Conservation (phyloP, 768 basidiomycete species). For the Termitomyces sp. region DNA sequence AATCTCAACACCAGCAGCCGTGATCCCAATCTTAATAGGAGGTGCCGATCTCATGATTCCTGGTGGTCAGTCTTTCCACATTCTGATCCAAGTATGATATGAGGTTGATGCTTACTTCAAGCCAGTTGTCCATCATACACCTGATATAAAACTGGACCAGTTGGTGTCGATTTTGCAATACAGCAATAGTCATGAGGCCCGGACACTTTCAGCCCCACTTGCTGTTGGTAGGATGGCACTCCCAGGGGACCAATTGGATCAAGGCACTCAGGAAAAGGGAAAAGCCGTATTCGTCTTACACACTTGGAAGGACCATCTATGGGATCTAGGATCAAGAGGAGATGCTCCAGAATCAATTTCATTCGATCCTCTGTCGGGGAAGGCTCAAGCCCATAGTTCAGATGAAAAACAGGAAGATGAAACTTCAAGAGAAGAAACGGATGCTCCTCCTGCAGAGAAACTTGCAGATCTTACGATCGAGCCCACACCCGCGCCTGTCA, state of each 20-base stretch:
- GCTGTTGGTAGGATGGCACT: slow-evolving; percentile 73
- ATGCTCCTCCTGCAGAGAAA: slow-evolving; percentile 1
- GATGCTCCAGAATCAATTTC: slow-evolving; percentile 45
- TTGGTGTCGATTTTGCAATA: slow-evolving; percentile 62
- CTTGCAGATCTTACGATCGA: slow-evolving; percentile 8
- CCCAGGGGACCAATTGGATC: slow-evolving; percentile 37
- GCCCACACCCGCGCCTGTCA: not conserved
- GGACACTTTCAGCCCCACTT: slow-evolving; percentile 50
- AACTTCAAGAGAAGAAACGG: not conserved
- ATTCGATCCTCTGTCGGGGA: slow-evolving; percentile 10
- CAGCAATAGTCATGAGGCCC: slow-evolving; percentile 23
- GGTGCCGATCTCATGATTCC: slow-evolving; percentile 92
- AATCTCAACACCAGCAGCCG: slow-evolving; percentile 64
- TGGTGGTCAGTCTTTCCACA: slow-evolving; percentile 49
- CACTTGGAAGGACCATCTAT: slow-evolving; percentile 72
- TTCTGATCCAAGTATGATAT: not conserved
- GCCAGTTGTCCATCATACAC: slow-evolving; percentile 56
- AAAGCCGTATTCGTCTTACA: slow-evolving; percentile 74
- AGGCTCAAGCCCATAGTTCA: not conserved
- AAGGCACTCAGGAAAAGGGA: slow-evolving; percentile 49
- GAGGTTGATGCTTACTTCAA: slow-evolving; percentile 20
- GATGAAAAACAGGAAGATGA: slow-evolving; percentile 14
- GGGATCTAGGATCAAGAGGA: slow-evolving; percentile 62
- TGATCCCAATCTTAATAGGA: slow-evolving; percentile 63
- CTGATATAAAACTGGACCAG: slow-evolving; percentile 35